Conservation (phyloP, 306 rosid genomes). For the Hippophae tibetana region DNA sequence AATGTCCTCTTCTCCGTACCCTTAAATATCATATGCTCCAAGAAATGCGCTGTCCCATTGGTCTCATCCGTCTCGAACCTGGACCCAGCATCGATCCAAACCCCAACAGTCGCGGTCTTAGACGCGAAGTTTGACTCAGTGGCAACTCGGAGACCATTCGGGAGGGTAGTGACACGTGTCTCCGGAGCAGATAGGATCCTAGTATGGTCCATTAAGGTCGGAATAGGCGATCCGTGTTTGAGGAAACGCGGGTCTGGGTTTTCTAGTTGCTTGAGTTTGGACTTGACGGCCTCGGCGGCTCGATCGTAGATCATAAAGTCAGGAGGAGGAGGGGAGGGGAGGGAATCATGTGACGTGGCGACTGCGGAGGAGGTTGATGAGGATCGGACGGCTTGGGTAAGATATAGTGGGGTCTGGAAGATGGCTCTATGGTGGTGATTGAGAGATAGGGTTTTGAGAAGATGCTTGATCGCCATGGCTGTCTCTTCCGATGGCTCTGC, state of each 20-base stretch:
- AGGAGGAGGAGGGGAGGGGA: slow-evolving; percentile 64
- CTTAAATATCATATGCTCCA: slow-evolving; percentile 94
- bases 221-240: slow-evolving; percentile 76
- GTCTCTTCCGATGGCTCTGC: neutral
- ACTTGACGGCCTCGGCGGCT: slow-evolving; percentile 62
- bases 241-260: slow-evolving; percentile 87
- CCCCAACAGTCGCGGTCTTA: slow-evolving; percentile 78
- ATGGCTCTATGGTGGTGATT: slow-evolving; percentile 32
- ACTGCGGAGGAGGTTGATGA: slow-evolving; percentile 40
- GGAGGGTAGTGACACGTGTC: slow-evolving; percentile 71
- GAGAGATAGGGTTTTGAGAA: slow-evolving; percentile 58
- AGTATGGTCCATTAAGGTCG: slow-evolving; percentile 49
- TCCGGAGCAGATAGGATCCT: slow-evolving; percentile 76
- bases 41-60: slow-evolving; percentile 80
- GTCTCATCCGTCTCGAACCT: slow-evolving; percentile 87
- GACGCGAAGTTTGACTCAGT: slow-evolving; percentile 64
- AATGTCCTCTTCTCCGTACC: slow-evolving; percentile 80
- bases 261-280: slow-evolving; percentile 56
- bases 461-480: slow-evolving; percentile 66
- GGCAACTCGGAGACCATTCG: slow-evolving; percentile 82
- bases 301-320: slow-evolving; percentile 88
- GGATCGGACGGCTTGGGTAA: slow-evolving; percentile 30
- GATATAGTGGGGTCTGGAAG: slow-evolving; percentile 15
- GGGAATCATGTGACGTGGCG: slow-evolving; percentile 20
- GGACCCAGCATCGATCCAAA: slow-evolving; percentile 93